Base-by-base conservation (phyloP, 345 rosid species). In the Brassica incana region DNA sequence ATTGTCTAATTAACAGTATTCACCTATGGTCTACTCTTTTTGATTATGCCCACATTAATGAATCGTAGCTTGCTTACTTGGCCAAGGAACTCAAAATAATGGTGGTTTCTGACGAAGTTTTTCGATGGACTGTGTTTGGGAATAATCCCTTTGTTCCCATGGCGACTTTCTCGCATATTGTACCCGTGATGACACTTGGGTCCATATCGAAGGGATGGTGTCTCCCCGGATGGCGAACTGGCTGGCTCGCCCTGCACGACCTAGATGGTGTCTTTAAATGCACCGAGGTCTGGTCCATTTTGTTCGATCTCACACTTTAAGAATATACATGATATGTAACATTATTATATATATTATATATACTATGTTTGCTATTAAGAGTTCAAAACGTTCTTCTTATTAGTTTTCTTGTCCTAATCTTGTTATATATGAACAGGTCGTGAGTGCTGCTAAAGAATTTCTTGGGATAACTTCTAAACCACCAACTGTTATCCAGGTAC, bases 31-130 rank as follows among this genome's bases (percentile, higher is more conserved):
- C 52, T 18, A 6, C 7, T 7, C 35, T 62, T 58, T 40, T 61
- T 11, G 8, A 12, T 56, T 71, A 1, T 35, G 11, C 38, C 20
- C 27, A 27, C 12, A 58, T 38, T 15, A 6, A 20, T 77, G 36
- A 29, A 33, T 54, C 40, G 36, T n/a, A 90, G 92, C 23, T 90
- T 10, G 90, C 89, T 10, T 85, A 90, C 59, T 69, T 76, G 6
- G 89, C 90, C 9, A 61, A 64, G 69, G 81, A 80, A 75, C 85
- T 86, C n/a, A 65, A 81, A n/a, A 84, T 82, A 0, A 5, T 85
- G 60, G 92, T 90, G 81, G 87, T 88, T 67, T 71, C 88, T 16
- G 88, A 89, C 56, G 92, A 90, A 68, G 91, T 85, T 4, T 88
- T 69, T 77, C 80, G 50, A n/a, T 87, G 87, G 56, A 68, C 86